Percentiles rank a stretch among this genome's conserved stretches.
Conservation (phyloP, 768 basidiomycete species). For the Favolaschia claudopus region DNA sequence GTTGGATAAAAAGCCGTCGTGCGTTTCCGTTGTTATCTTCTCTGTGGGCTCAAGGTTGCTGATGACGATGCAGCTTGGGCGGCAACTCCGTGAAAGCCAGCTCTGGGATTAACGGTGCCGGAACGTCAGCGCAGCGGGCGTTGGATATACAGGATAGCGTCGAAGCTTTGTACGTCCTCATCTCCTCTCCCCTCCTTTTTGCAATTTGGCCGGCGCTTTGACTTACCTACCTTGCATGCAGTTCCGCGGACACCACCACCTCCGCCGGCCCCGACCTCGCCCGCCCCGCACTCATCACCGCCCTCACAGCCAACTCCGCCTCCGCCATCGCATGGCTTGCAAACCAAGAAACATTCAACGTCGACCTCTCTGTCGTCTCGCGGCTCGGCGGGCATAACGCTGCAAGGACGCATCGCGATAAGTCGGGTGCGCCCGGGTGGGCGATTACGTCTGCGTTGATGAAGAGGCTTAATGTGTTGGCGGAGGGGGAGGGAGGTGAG, state of each 20-base stretch:
- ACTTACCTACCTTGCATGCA: background rate
- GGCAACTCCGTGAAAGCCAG: slow-evolving; percentile 38
- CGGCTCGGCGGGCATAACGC: slow-evolving; percentile 31
- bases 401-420: slow-evolving; percentile 34
- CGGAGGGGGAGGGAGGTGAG: background rate
- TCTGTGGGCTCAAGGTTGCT: background rate
- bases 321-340: slow-evolving; percentile 35
- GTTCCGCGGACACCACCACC: slow-evolving; percentile 27
- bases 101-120: slow-evolving; percentile 39
- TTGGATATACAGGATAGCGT: slow-evolving; percentile 26
- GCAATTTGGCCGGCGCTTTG: too few species aligned
- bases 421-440: slow-evolving; percentile 35
- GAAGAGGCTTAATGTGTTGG: slow-evolving; percentile 27
- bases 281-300: slow-evolving; percentile 31
- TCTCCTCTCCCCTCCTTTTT: background rate
- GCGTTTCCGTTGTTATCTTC: background rate
- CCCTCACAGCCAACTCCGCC: slow-evolving; percentile 35
- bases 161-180: slow-evolving; percentile 27
- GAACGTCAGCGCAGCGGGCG: slow-evolving; percentile 29
- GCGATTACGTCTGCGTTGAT: slow-evolving; percentile 35
- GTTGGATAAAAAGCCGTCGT: slow-evolving; percentile 55
- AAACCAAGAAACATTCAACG: slow-evolving; percentile 21
- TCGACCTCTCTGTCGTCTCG: slow-evolving; percentile 37
- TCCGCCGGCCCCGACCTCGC: slow-evolving; percentile 31
- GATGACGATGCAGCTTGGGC: slow-evolving; percentile 19